Percentiles rank a stretch among this genome's conserved stretches.
phyloP scores from a whole-genome alignment of 139 green algal species.

The Tetratostichococcus sp. region DNA sequence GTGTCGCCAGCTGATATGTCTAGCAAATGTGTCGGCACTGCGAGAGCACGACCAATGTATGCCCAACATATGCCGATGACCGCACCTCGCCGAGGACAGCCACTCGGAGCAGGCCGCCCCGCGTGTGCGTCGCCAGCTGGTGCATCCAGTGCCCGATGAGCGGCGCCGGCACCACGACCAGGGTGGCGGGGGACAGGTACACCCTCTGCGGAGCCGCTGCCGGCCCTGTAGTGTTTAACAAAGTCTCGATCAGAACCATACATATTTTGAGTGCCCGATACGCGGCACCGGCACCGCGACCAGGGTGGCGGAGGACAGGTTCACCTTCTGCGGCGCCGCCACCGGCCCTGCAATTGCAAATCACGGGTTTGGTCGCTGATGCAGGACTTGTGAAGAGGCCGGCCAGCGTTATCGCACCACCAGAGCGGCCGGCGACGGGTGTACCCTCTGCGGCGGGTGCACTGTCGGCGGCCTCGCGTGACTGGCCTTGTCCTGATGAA shows the following conservation, averaged over 20 bases:
- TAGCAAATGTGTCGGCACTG: too few species aligned
- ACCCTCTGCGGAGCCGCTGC: constrained; percentile 22
- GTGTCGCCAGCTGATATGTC: constrained; percentile 62
- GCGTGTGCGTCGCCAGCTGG: constrained; percentile 61
- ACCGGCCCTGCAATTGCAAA: constrained; percentile 15
- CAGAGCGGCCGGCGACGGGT: constrained; percentile 84
- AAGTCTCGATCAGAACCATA: too few species aligned
- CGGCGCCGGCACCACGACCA: constrained; percentile 82
- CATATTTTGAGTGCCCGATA: constrained; percentile 54
- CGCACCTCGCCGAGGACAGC: constrained; percentile 31
- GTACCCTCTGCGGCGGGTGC: constrained; percentile 44
- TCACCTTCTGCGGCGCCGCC: constrained; percentile 36
- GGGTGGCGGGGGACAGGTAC: constrained; percentile 82
- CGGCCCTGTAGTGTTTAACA: constrained; percentile 16
- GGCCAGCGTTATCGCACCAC: too few species aligned
- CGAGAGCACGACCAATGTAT: too few species aligned
- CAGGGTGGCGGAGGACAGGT: constrained; percentile 84
- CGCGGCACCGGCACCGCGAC: constrained; percentile 82
- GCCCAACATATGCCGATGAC: too few species aligned
- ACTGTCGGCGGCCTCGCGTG: too few species aligned
- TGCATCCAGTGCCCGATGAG: constrained; percentile 87
- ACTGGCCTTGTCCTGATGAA: too few species aligned
- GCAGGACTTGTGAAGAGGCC: too few species aligned
- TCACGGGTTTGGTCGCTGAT: too few species aligned
- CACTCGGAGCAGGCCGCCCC: constrained; percentile 42